Evolutionary conservation across 1,284 basidiomycete species (phyloP).

Genomic region (Wallemia hederae): DNA sequence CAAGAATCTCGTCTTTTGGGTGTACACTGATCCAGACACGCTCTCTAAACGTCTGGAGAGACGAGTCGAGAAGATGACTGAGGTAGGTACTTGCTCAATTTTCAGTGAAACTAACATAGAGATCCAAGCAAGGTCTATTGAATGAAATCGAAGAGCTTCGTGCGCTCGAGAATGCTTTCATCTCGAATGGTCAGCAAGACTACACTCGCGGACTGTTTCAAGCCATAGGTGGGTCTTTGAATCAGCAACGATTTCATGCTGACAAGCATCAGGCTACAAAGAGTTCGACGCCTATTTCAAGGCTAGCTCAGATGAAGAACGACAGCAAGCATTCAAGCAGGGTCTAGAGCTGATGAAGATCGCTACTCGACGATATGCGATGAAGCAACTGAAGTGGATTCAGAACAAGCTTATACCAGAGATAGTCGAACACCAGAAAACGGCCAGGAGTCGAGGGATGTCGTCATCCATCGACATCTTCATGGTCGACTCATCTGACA

Average conservation of each 20-base stretch:
- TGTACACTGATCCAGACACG: constrained; percentile 40
- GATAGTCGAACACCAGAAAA: constrained; percentile 24
- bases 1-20: constrained; percentile 64
- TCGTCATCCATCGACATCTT: constrained; percentile 15
- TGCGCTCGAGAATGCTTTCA: constrained; percentile 11
- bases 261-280: constrained; percentile 36
- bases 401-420: constrained; percentile 64
- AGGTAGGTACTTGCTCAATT: constrained; percentile 23
- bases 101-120: neutral
- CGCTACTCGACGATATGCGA: constrained; percentile 72
- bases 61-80: constrained; percentile 68
- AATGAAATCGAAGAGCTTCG: constrained; percentile 38
- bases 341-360: constrained; percentile 56
- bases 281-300: constrained; percentile 46
- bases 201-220: constrained; percentile 72
- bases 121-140: constrained; percentile 39
- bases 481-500: constrained; percentile 44
- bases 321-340: constrained; percentile 19
- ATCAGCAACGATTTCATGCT: neutral
- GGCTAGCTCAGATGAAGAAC: constrained; percentile 3
- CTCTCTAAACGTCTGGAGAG: constrained; percentile 40
- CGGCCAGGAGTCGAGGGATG: neutral
- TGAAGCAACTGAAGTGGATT: constrained; percentile 74
- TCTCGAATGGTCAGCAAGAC: constrained; percentile 15
- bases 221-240: constrained; percentile 38